These are phyloP conservation scores for Aphanomyces cochlioides DNA, from an alignment of 352 stramenopile species.

Conservation along the genomic window DNA sequence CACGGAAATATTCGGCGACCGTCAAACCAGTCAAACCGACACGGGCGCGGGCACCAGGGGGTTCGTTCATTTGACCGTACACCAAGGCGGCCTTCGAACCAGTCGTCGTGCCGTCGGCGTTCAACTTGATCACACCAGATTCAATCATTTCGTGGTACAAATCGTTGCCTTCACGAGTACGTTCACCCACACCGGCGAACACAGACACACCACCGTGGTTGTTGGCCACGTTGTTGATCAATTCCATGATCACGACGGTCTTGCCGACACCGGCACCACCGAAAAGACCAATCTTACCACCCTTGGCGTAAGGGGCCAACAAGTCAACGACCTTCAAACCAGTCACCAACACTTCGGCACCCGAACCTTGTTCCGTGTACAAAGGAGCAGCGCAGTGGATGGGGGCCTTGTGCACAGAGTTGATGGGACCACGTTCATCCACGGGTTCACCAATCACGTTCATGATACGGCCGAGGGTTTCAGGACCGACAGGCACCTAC, in stretches of 20 bases:
- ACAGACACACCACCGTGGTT: slow-evolving; percentile 98
- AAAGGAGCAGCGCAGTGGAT: slow-evolving; percentile 92
- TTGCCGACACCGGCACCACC: slow-evolving; percentile 96
- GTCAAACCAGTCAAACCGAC: slow-evolving; percentile 95
- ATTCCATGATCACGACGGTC: slow-evolving; percentile 98
- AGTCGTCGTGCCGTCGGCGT: slow-evolving; percentile 85
- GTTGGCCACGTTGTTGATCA: slow-evolving; percentile 99
- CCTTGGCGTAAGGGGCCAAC: slow-evolving; percentile 95
- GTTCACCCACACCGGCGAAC: slow-evolving; percentile 96
- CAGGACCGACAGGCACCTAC: slow-evolving; percentile 92
- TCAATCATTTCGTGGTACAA: slow-evolving; percentile 99
- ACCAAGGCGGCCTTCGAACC: slow-evolving; percentile 95
- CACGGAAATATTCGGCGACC: slow-evolving; percentile 98
- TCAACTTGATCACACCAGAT: slow-evolving; percentile 95
- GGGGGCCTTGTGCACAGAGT: slow-evolving; percentile 76
- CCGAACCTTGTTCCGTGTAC: slow-evolving; percentile 93
- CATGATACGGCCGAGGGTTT: slow-evolving; percentile 96
- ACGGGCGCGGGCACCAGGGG: slow-evolving; percentile 94
- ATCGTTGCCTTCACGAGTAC: slow-evolving; percentile 97
- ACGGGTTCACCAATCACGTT: slow-evolving; percentile 97
- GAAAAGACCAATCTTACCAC: slow-evolving; percentile 98
- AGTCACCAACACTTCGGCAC: slow-evolving; percentile 94
- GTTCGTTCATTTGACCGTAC: slow-evolving; percentile 99
- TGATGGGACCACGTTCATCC: slow-evolving; percentile 94
- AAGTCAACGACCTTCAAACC: slow-evolving; percentile 97